These are phyloP conservation scores for Acanthamoeba castellanii DNA, from an alignment of 208 protist genomes.

Conservation along the genomic window DNA sequence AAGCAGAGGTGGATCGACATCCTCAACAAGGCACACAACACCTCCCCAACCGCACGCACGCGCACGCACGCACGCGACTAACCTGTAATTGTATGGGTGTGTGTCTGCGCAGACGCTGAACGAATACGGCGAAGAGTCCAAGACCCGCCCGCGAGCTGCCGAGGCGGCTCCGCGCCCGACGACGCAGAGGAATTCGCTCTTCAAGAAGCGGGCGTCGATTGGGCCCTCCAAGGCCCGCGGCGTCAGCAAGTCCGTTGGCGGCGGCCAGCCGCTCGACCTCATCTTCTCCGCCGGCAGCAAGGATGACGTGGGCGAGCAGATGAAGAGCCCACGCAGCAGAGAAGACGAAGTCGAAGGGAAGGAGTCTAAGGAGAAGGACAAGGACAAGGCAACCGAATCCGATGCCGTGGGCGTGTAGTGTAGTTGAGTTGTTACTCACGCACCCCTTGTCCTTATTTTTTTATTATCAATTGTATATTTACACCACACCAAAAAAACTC, in stretches of 20 bases:
- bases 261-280: not conserved
- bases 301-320: not conserved
- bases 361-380: not conserved
- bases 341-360: not conserved
- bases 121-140: not conserved
- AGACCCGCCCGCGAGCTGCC: not conserved
- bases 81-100: not conserved
- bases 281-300: not conserved
- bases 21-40: not conserved
- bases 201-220: too few species aligned
- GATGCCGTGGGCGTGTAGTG: not conserved
- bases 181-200: not conserved
- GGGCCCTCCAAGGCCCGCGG: too few species aligned
- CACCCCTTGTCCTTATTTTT: too few species aligned
- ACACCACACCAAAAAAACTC: too few species aligned
- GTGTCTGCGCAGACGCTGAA: constrained; percentile 18
- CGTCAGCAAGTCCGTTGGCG: too few species aligned
- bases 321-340: not conserved
- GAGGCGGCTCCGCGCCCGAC: not conserved
- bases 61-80: not conserved
- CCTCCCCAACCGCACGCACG: not conserved
- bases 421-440: too few species aligned
- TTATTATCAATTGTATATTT: too few species aligned
- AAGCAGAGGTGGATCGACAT: constrained; percentile 3
- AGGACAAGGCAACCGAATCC: not conserved